Evolutionary conservation across 495 filamentous ascomycete species (phyloP), one percentile per base, ranked within the genome.

Genomic region (Cercophora sp.): DNA sequence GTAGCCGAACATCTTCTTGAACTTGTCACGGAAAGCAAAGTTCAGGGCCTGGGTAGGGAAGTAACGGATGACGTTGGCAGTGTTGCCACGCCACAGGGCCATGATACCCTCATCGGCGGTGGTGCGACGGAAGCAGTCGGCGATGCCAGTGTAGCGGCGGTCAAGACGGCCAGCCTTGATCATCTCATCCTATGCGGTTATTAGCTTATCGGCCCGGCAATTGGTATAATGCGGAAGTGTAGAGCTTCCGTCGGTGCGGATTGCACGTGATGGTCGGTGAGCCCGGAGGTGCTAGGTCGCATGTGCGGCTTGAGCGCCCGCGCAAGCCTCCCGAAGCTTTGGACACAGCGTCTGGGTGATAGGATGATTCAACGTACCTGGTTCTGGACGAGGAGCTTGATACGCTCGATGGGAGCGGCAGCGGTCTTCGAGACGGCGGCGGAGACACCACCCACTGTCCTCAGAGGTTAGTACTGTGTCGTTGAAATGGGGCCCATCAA

Each of bases 311-410:
- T 23, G 43, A 34, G 20, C 26, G 11, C 23, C 32, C 31, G 6
- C 15, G n/a, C 19, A 27, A 36, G 1, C 0, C 4, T 32, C 19
- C 8, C 22, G 2, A 22, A 41, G 34, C 46, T 5, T 19, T 18
- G 46, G 34, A 51, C 32, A 50, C 26, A 25, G 40, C 2, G 15
- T 1, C 23, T 5, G 9, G 9, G 2, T 18, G 4, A 40, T 16
- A 4, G 19, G 20, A 48, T 15, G 42, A 31, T 27, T 23, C 13
- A 25, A 76, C 88, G 55, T 84, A 96, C 92, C 87, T 98, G 93
- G 82, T 97, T 98, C 84, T 98, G 93, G 82, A 98, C 95, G 66
- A 98, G 88, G 70, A 98, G 93, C 90, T 98, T 98, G 80, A 98
- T 86, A 88, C 93, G 93, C 90, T 98, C 93, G 67, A 98, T 98